Evolutionary conservation across 176 grass and related monocot genomes (phyloP).

Genomic region (Lolium perenne): DNA sequence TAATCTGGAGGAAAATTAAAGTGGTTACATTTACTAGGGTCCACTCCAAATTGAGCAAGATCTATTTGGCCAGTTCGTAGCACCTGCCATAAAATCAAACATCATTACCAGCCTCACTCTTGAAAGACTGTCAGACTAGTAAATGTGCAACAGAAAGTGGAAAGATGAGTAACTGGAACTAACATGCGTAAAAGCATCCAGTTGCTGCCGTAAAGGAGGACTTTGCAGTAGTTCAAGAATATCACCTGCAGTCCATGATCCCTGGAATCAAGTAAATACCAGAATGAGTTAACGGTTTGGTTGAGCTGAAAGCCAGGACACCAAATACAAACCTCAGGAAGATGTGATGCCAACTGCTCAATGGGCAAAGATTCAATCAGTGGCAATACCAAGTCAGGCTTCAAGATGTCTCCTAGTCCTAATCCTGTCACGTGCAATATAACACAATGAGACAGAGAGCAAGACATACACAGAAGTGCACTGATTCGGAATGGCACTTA

Average conservation of each 20-base stretch:
- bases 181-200: constrained; percentile 92
- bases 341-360: constrained; percentile 60
- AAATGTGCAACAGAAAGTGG: constrained; percentile 27
- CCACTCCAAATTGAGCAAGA: constrained; percentile 87
- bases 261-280: constrained; percentile 62
- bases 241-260: constrained; percentile 74
- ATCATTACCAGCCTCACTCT: constrained; percentile 33
- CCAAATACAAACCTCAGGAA: constrained; percentile 45
- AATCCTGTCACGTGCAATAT: constrained; percentile 57
- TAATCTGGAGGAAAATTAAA: constrained; percentile 8
- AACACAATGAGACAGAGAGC: constrained; percentile 36
- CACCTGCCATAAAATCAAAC: constrained; percentile 60
- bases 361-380: constrained; percentile 77
- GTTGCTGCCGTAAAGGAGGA: constrained; percentile 91
- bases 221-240: constrained; percentile 90
- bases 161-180: constrained; percentile 25
- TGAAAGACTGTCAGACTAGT: background rate
- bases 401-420: constrained; percentile 90
- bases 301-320: constrained; percentile 35
- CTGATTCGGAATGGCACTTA: constrained; percentile 50
- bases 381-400: constrained; percentile 83
- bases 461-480: constrained; percentile 8
- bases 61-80: constrained; percentile 92
- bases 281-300: constrained; percentile 13
- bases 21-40: constrained; percentile 88